These are phyloP conservation scores for Ceratobasidium sp. DNA, from an alignment of 1,284 basidiomycete genomes.

Conservation along the genomic window DNA sequence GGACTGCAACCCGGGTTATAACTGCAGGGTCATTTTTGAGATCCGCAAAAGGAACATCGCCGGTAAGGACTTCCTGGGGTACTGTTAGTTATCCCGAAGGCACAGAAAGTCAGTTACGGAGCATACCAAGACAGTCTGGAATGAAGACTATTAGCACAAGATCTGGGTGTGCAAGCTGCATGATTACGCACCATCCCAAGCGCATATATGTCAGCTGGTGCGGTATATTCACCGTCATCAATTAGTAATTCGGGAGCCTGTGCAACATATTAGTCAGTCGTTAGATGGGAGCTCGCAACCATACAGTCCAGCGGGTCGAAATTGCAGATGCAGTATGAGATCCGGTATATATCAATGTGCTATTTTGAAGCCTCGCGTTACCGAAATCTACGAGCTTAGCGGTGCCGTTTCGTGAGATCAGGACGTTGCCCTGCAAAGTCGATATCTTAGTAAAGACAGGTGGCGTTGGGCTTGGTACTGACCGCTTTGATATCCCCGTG, in stretches of 20 bases:
- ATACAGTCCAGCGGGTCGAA: neutral
- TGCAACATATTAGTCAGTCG: neutral
- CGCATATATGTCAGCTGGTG: conserved; percentile 4
- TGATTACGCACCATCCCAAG: neutral
- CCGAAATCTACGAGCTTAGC: conserved; percentile 1
- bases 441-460: neutral
- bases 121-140: neutral
- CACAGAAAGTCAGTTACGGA: neutral
- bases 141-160: neutral
- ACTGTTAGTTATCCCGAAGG: neutral
- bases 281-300: neutral
- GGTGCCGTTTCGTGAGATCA: neutral
- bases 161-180: neutral
- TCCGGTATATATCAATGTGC: neutral
- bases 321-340: neutral
- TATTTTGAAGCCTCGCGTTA: neutral
- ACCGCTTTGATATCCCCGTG: conserved; percentile 15
- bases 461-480: neutral
- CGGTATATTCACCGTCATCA: neutral
- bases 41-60: neutral
- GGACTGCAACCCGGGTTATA: neutral
- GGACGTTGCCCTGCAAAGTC: neutral
- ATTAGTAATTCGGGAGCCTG: neutral
- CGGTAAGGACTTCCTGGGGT: neutral
- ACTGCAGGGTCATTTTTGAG: neutral